Evolutionary conservation across 169 alveolate species (phyloP).

Genomic region (Perkinsus olseni): DNA sequence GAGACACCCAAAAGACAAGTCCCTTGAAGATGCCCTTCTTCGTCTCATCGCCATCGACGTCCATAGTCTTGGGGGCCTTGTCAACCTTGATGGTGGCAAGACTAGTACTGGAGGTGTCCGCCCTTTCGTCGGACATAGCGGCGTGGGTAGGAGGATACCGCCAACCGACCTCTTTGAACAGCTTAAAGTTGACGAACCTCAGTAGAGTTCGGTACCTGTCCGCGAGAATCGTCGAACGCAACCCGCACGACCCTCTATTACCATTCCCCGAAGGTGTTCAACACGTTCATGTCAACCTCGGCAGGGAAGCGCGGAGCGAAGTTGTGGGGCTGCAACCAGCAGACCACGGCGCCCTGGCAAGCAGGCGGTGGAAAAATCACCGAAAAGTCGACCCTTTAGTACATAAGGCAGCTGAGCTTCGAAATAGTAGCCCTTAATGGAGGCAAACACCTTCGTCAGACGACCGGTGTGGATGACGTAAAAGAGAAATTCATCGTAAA

Average conservation of each 20-base stretch:
- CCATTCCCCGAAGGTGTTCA: constrained; percentile 83
- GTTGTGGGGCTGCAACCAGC: constrained; percentile 96
- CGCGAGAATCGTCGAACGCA: constrained; percentile 27
- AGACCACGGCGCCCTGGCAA: constrained; percentile 80
- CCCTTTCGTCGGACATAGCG: background rate
- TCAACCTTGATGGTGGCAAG: background rate
- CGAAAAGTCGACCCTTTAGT: background rate
- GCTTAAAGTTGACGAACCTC: constrained; percentile 80
- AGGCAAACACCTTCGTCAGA: constrained; percentile 65
- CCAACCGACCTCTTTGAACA: constrained; percentile 67
- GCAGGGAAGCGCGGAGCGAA: constrained; percentile 60
- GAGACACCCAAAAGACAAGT: background rate
- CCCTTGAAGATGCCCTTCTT: background rate
- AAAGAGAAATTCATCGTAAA: constrained; percentile 73
- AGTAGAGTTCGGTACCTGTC: constrained; percentile 82
- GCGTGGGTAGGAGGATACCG: constrained; percentile 57
- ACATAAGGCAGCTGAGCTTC: constrained; percentile 80
- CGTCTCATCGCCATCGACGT: background rate
- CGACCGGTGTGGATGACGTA: constrained; percentile 45
- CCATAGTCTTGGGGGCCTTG: background rate
- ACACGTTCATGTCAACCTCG: constrained; percentile 91
- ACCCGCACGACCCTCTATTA: constrained; percentile 35
- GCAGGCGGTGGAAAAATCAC: background rate
- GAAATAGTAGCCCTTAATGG: constrained; percentile 96
- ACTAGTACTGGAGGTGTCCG: background rate